A percentile compares a stretch with the other conserved stretches of the same genome.
phyloP scores from a whole-genome alignment of 1,139 yeast genomes.

The Dujonia santamariae region DNA sequence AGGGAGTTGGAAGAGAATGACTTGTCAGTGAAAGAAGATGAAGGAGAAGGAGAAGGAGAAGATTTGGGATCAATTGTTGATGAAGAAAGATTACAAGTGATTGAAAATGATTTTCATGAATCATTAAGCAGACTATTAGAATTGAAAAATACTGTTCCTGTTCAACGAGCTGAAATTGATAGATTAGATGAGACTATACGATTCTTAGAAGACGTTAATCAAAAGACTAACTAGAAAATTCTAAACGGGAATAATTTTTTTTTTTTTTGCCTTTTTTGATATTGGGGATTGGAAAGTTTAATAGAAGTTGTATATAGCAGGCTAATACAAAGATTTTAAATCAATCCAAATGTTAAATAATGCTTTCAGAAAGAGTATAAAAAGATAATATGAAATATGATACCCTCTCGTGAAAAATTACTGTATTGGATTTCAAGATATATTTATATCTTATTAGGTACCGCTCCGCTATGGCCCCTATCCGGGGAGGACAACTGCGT shows the following conservation, averaged over 20 bases:
- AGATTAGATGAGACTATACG: slow-evolving; percentile 27
- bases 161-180: slow-evolving; percentile 29
- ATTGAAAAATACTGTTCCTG: slow-evolving; percentile 30
- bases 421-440: too few relatives aligned
- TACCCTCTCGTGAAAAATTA: too few relatives aligned
- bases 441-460: too few relatives aligned
- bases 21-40: slow-evolving; percentile 14
- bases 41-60: slow-evolving; percentile 14
- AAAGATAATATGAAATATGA: too few relatives aligned
- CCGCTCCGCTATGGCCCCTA: too few relatives aligned
- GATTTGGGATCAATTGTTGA: slow-evolving; percentile 16
- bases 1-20: slow-evolving; percentile 16
- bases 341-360: too few relatives aligned
- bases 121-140: slow-evolving; percentile 21
- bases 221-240: too few relatives aligned
- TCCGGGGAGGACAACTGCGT: too few relatives aligned
- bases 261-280: too few relatives aligned
- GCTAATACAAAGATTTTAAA: slow-evolving; percentile 1
- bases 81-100: slow-evolving; percentile 14
- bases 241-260: too few relatives aligned
- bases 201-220: slow-evolving; percentile 23
- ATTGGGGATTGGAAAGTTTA: too few relatives aligned
- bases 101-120: slow-evolving; percentile 25
- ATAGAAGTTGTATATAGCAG: slow-evolving; percentile 1
- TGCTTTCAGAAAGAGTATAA: too few relatives aligned